Percentiles rank a stretch among this genome's conserved stretches.
Conservation (phyloP, 2,329 filamentous ascomycete genomes). For the Lachnellula hyalina region DNA sequence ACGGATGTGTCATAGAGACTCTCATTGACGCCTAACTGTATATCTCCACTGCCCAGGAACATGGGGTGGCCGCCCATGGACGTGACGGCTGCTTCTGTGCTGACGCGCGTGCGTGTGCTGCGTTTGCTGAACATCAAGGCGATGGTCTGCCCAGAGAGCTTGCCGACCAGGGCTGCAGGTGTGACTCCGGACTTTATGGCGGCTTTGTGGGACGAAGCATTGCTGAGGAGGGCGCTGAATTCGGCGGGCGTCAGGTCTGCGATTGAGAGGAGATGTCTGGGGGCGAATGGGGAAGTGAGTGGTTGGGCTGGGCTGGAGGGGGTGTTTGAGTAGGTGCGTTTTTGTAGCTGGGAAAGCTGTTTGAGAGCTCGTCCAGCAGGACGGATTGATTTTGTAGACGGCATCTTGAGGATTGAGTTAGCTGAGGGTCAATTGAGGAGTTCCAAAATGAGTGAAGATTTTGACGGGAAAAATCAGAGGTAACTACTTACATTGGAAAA, state of each 20-base stretch:
- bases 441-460: background rate
- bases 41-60: slow-evolving; percentile 94
- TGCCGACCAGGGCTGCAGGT: slow-evolving; percentile 52
- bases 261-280: slow-evolving; percentile 89
- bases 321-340: slow-evolving; percentile 18
- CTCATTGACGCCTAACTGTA: slow-evolving; percentile 94
- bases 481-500: background rate
- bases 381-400: slow-evolving; percentile 17
- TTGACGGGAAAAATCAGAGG: background rate
- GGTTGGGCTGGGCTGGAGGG: slow-evolving; percentile 12
- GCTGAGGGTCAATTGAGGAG: slow-evolving; percentile 11
- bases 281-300: slow-evolving; percentile 46
- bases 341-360: slow-evolving; percentile 8
- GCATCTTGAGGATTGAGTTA: slow-evolving; percentile 18
- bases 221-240: slow-evolving; percentile 74
- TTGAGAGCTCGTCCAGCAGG: slow-evolving; percentile 22
- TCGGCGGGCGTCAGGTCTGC: slow-evolving; percentile 76
- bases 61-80: slow-evolving; percentile 88
- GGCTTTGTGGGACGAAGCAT: slow-evolving; percentile 72
- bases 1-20: slow-evolving; percentile 86
- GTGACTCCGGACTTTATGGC: slow-evolving; percentile 65
- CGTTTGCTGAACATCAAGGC: slow-evolving; percentile 98
- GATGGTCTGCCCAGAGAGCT: slow-evolving; percentile 71
- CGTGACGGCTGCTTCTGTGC: slow-evolving; percentile 86
- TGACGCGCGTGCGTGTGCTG: slow-evolving; percentile 87